Base-by-base conservation (phyloP, 2,329 filamentous ascomycete genomes). In the Coniochaeta hoffmannii region DNA sequence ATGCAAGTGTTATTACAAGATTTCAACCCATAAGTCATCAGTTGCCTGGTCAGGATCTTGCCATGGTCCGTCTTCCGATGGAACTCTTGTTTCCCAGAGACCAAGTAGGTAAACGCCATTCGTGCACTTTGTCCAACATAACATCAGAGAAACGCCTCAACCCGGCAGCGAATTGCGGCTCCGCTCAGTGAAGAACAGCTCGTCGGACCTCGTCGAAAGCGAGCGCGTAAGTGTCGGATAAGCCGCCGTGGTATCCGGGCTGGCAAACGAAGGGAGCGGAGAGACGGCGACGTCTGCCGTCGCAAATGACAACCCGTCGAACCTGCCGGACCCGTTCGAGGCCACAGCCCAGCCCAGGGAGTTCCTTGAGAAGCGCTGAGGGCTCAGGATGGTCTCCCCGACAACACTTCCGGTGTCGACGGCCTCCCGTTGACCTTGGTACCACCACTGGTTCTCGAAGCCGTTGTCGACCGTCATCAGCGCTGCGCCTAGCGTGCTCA, bases 371-470 rank as follows among this genome's bases (percentile, higher is more conserved):
- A 60, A 60, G 12, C 54, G 49, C 28, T 31, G 49, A 9, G 49
- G 49, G 26, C 8, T 31, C 26, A n/a, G 38, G 31, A 31, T 22
- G 4, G 36, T 50, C 26, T 44, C 41, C 11, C 49, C 49, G 17
- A 51, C 26, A 3, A 34, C 49, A 4, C 32, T 28, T 9, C 49
- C 49, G 2, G 49, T 51, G 3, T 3, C 14, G 14, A 51, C 65
- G 1, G 65, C 58, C 51, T 69, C 66, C 1, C 71, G 65, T 9
- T 58, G 56, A 1, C 77, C 78, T 58, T 77, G 76, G 60, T 80
- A 75, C 78, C 79, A 81, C 78, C 78, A 81, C 64, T 81, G 78
- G 58, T 77, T 75, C 66, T 82, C 79, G 59, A 82, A 81, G 2
- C 79, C 79, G 60, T 81, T 82, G 61, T 82, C 79, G 3, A 82